Evolutionary conservation across 2,329 filamentous ascomycete species (phyloP).

Genomic region (Colletotrichum sansevieriae): DNA sequence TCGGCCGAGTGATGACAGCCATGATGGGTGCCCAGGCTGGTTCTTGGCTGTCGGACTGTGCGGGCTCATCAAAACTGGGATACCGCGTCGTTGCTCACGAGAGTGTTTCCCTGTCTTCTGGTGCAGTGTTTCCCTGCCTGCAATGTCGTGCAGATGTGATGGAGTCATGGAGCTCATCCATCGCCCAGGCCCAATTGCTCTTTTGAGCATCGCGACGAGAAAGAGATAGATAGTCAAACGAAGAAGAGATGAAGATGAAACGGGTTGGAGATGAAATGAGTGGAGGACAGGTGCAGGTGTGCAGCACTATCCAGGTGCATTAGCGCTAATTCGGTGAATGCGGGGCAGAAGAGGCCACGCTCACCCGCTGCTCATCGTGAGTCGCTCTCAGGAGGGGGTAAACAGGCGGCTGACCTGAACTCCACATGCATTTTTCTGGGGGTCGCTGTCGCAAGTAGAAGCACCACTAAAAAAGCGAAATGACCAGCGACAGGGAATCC

Average conservation of each 20-base stretch:
- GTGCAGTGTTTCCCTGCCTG: conserved; percentile 19
- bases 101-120: conserved; percentile 17
- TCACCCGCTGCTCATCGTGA: conserved; percentile 4
- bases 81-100: conserved; percentile 14
- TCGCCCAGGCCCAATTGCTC: conserved; percentile 14
- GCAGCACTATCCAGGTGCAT: conserved; percentile 15
- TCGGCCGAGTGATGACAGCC: conserved; percentile 5
- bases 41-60: background rate
- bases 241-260: conserved; percentile 36
- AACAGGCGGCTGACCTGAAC: conserved; percentile 26
- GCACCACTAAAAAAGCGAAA: conserved; percentile 31
- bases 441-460: conserved; percentile 31
- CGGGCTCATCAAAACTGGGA: conserved; percentile 8
- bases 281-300: conserved; percentile 29
- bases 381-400: background rate
- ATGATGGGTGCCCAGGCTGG: background rate
- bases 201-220: conserved; percentile 22
- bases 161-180: conserved; percentile 9
- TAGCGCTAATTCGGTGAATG: background rate
- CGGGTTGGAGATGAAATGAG: conserved; percentile 28
- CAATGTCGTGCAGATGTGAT: conserved; percentile 38
- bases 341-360: conserved; percentile 5
- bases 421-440: conserved; percentile 24
- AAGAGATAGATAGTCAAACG: conserved; percentile 24
- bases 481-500: conserved; percentile 27